Percentiles rank a stretch among this genome's conserved stretches.
phyloP scores from a whole-genome alignment of 768 basidiomycete species.

The Russula virescens region DNA sequence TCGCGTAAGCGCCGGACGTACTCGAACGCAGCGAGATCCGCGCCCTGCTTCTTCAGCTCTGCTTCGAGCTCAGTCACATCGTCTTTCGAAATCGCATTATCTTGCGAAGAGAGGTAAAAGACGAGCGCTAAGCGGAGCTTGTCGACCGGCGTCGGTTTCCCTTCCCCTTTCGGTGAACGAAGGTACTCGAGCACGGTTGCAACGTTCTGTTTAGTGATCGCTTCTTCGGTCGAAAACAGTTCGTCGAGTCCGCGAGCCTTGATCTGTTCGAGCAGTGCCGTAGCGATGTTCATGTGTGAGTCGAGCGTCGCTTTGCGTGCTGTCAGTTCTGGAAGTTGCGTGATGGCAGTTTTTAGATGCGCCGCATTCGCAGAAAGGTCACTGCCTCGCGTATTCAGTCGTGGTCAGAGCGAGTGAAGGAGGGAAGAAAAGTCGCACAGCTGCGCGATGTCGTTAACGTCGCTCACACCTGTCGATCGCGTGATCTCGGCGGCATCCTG shows the following conservation, averaged over 20 bases:
- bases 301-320: slow-evolving; percentile 95
- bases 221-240: slow-evolving; percentile 95
- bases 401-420: background rate
- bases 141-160: slow-evolving; percentile 66
- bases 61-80: slow-evolving; percentile 85
- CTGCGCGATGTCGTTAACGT: slow-evolving; percentile 92
- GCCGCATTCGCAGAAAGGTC: slow-evolving; percentile 91
- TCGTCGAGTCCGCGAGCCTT: slow-evolving; percentile 93
- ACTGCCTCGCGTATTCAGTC: slow-evolving; percentile 33
- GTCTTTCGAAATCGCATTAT: slow-evolving; percentile 77
- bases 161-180: slow-evolving; percentile 62
- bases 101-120: slow-evolving; percentile 85
- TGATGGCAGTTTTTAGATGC: slow-evolving; percentile 95
- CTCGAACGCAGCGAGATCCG: slow-evolving; percentile 77
- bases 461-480: slow-evolving; percentile 90
- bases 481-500: slow-evolving; percentile 97
- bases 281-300: slow-evolving; percentile 99
- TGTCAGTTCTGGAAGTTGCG: slow-evolving; percentile 92
- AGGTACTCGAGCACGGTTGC: slow-evolving; percentile 80
- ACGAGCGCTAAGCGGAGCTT: slow-evolving; percentile 93
- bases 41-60: slow-evolving; percentile 77
- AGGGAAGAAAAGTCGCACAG: slow-evolving; percentile 50
- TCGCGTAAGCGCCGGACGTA: slow-evolving; percentile 90
- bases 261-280: slow-evolving; percentile 89
- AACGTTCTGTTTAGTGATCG: slow-evolving; percentile 80